Evolutionary conservation across 345 rosid genomes (phyloP).

Genomic region (Barbarea vulgaris): DNA sequence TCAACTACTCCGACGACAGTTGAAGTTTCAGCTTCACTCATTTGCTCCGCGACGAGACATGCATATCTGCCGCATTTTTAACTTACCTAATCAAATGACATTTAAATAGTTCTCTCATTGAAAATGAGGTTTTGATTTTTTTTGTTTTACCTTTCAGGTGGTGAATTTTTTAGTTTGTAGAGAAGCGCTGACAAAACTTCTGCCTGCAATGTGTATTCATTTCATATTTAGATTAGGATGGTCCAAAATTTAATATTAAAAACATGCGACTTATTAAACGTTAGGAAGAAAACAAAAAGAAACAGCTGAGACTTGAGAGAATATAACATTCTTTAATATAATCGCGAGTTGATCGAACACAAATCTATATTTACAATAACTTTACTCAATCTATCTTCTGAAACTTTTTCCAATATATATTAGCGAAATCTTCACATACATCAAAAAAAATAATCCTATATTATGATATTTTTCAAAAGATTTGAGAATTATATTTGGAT

Average conservation of each 20-base stretch:
- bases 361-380: not conserved
- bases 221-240: not conserved
- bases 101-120: not conserved
- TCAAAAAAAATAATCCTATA: not conserved
- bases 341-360: not conserved
- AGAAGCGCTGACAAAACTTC: conserved; percentile 80
- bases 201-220: conserved; percentile 49
- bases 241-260: not conserved
- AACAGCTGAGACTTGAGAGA: too few relatives aligned
- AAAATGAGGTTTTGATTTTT: not conserved
- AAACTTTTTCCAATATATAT: not conserved
- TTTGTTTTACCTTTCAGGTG: conserved; percentile 59
- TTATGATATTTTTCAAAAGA: not conserved
- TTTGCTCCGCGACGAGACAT: conserved; percentile 74
- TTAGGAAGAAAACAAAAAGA: not conserved
- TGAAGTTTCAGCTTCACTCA: conserved; percentile 33
- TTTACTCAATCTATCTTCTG: not conserved
- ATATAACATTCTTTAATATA: too few relatives aligned
- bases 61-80: conserved; percentile 54
- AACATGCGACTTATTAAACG: not conserved
- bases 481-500: not conserved
- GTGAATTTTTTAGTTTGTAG: conserved; percentile 79
- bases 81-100: too few relatives aligned
- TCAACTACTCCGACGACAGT: conserved; percentile 80
- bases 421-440: not conserved